phyloP scores from a whole-genome alignment of 768 basidiomycete species.

The Pisolithus tinctorius region DNA sequence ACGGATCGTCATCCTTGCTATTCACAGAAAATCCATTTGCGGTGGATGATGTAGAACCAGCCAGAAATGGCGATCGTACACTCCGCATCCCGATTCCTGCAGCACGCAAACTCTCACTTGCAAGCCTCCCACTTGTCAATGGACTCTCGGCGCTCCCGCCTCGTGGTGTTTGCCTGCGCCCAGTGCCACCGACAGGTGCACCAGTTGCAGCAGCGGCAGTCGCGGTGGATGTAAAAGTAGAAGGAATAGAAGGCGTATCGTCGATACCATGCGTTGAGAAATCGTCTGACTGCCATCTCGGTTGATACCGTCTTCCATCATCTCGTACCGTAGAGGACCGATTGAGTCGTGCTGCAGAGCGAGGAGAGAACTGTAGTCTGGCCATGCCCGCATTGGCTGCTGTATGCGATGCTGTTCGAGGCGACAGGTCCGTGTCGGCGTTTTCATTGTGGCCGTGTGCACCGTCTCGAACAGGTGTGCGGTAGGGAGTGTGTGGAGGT shows the following conservation, averaged over 20 bases:
- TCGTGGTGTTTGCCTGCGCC: conserved; percentile 49
- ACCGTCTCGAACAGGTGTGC: conserved; percentile 18
- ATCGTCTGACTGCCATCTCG: conserved; percentile 51
- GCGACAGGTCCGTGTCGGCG: conserved; percentile 15
- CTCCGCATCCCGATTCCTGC: conserved; percentile 52
- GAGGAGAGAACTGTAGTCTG: conserved; percentile 21
- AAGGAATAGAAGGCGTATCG: no score
- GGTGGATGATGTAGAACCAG: neutral
- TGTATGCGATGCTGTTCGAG: conserved; percentile 20
- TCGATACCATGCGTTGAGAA: conserved; percentile 12
- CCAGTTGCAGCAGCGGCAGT: neutral
- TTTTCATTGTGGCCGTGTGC: conserved; percentile 6
- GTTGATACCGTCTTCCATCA: conserved; percentile 41
- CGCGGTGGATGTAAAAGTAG: neutral
- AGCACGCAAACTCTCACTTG: conserved; percentile 64
- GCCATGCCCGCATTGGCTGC: conserved; percentile 13
- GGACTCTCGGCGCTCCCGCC: conserved; percentile 70
- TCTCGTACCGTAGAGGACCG: conserved; percentile 45
- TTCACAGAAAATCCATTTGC: neutral
- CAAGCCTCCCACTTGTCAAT: conserved; percentile 41
- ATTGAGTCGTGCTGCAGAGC: conserved; percentile 19
- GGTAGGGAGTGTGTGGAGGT: conserved; percentile 34
- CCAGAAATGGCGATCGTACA: conserved; percentile 11
- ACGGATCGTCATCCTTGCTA: neutral
- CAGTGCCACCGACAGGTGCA: conserved; percentile 17